Evolutionary conservation across 2,329 filamentous ascomycete genomes (phyloP), one percentile per base, ranked within the genome.

Genomic region (Tolypocladium pustulatum): DNA sequence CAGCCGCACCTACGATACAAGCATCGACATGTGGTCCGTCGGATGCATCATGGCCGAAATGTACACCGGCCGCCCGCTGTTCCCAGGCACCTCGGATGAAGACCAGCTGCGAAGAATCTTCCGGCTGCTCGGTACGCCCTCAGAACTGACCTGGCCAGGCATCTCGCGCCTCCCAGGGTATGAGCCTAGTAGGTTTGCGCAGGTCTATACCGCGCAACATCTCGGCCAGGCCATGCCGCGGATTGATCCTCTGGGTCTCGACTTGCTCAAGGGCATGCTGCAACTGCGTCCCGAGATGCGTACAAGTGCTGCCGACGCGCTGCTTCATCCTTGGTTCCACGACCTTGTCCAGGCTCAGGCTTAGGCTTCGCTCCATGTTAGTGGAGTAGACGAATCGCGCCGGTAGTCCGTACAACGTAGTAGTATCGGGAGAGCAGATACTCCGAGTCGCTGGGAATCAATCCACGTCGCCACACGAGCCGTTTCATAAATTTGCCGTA

Each of bases 1-100:
- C 57, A 94, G 89, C 67, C 81, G 94, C 63, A 97, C 93, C 27
- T 99, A 99, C 78, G 97, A 96, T 76, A 99, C 94, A n/a, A 96
- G 91, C 76, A 97, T 99, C 72, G 94, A 99, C 69, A 97, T 99
- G 71, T 99, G 94, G 94, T 96, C 91, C 8, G 93, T 93, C 8
- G 94, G 94, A 58, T 99, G 94, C 74, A 99, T 99, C 78, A 97
- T 99, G 94, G 94, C 94, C 12, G 94, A 99, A 75, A 97, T 99
- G 91, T 97, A 94, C 74, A 97, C 93, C 0, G 94, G 94, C 5
- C 84, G 94, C 22, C 94, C 94, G 0, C 82, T 99, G 8, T 99
- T 99, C 77, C 94, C 94, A 0, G 94, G 94, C 60, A 97, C 94
- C 2, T 97, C 94, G 41, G 97, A 99, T 72, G 94, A 99, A 73